Evolutionary conservation across 2,329 filamentous ascomycete species (phyloP), one percentile per base, ranked within the genome.

Genomic region (Scopulariopsis brevicaulis): DNA sequence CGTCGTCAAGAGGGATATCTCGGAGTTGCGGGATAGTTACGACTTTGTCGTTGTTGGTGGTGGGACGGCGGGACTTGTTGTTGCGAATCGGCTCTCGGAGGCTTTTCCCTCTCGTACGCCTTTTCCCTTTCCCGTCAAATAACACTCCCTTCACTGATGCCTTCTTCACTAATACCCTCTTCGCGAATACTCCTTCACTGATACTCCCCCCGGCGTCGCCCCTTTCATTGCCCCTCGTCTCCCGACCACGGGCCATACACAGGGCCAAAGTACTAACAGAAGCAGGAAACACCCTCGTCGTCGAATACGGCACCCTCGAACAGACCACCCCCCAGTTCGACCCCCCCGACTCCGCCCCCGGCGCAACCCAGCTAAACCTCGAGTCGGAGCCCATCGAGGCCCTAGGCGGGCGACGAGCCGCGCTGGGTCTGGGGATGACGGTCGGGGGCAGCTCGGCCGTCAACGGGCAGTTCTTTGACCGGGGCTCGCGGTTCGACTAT

Each of bases 41-140:
- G 83, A 86, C 66, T 86, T 86, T 69, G 81, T 87, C 56, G 74
- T 87, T 35, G 76, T 85, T 34, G 84, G 84, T 4, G 79, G 72
- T n/a, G 84, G 84, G 61, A 80, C 83, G 6, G 82, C 77, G 55
- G 84, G 84, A 56, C 78, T 86, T 43, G 71, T 74, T 55, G 77
- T 86, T 48, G 82, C 83, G 1, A 81, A 84, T 68, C 79, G 60
- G 8, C 56, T 63, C 2, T 83, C 82, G 35, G 81, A 85, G 66
- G 59, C 63, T 8, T 58, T 58, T 25, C 56, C 56, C 8, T 35
- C 53, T 15, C 56, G 56, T 58, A 53, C 5, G 56, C 25, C 10
- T 54, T 54, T 55, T 25, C 37, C 28, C 20, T 54, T 11, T 5
- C 18, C 20, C 22, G 24, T 51, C 22, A 14, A 10, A 20, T 28